Conservation (phyloP, 2,329 filamentous ascomycete genomes). For the Purpureocillium lavendulum region DNA sequence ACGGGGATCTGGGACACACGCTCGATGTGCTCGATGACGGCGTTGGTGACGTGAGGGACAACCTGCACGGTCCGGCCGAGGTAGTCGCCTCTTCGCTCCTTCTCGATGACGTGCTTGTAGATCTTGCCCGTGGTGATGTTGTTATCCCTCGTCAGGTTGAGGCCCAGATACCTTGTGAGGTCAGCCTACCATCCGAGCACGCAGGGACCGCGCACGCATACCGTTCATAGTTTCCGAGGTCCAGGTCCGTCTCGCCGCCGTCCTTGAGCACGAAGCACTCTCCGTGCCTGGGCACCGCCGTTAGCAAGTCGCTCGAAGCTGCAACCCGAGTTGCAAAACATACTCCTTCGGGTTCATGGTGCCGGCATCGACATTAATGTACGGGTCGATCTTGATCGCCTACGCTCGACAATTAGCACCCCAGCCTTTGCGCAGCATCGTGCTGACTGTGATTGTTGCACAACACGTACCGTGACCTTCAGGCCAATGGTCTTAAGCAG, state of each 20-base stretch:
- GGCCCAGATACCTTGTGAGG: slow-evolving; percentile 56
- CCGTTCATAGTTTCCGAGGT: slow-evolving; percentile 50
- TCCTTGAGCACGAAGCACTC: slow-evolving; percentile 85
- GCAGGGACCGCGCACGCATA: slow-evolving; percentile 9
- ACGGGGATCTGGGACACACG: slow-evolving; percentile 78
- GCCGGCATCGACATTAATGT: slow-evolving; percentile 31
- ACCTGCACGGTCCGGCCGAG: slow-evolving; percentile 85
- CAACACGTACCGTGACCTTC: slow-evolving; percentile 11
- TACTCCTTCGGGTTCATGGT: slow-evolving; percentile 22
- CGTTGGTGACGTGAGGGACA: slow-evolving; percentile 85
- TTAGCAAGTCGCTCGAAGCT: slow-evolving; percentile 4
- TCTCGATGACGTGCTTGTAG: slow-evolving; percentile 79
- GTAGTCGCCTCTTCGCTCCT: slow-evolving; percentile 61
- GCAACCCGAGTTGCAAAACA: slow-evolving; percentile 5
- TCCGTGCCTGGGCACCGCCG: slow-evolving; percentile 55
- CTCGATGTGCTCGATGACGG: slow-evolving; percentile 88
- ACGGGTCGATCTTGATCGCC: slow-evolving; percentile 34
- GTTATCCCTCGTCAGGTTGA: slow-evolving; percentile 75
- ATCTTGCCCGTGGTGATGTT: slow-evolving; percentile 99
- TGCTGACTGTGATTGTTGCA: neutral
- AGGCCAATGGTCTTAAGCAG: slow-evolving; percentile 19
- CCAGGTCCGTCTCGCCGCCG: slow-evolving; percentile 53
- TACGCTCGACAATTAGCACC: slow-evolving; percentile 1
- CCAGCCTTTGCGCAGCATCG: neutral
- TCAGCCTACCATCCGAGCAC: neutral